A percentile compares a stretch with the other conserved stretches of the same genome.
Evolutionary conservation across 441 rosid genomes (phyloP).

Genomic region (Arabidopsis hybrid): DNA sequence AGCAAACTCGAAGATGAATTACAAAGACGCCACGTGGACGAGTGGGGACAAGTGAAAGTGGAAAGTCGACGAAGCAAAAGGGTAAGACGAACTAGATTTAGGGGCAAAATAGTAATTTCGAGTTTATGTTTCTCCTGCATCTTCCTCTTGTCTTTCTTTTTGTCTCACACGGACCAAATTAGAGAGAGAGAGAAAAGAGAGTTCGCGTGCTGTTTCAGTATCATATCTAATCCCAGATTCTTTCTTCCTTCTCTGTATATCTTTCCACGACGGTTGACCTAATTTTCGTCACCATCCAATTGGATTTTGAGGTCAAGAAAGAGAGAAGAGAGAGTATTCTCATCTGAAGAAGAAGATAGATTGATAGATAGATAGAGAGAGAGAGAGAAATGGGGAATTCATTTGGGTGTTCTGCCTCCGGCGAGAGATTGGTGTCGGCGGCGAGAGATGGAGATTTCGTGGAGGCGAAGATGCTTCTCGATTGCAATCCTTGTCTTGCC

Average conservation of each 20-base stretch:
- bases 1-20: slow-evolving; percentile 14
- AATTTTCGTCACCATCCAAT: slow-evolving; percentile 42
- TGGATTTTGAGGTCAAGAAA: slow-evolving; percentile 2
- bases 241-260: slow-evolving; percentile 12
- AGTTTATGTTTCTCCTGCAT: slow-evolving; percentile 29
- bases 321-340: background rate
- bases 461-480: slow-evolving; percentile 97
- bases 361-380: background rate
- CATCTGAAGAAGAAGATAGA: slow-evolving; percentile 3
- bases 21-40: slow-evolving; percentile 29
- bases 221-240: slow-evolving; percentile 37
- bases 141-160: slow-evolving; percentile 40
- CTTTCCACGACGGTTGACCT: slow-evolving; percentile 68
- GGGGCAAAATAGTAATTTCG: slow-evolving; percentile 26
- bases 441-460: slow-evolving; percentile 97
- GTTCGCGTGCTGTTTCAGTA: slow-evolving; percentile 46
- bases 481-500: slow-evolving; percentile 94
- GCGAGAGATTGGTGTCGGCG: slow-evolving; percentile 96
- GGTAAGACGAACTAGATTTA: background rate
- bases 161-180: slow-evolving; percentile 45
- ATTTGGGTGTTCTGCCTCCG: slow-evolving; percentile 98
- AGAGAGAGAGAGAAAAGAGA: slow-evolving; percentile 30
- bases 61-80: slow-evolving; percentile 23
- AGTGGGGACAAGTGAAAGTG: slow-evolving; percentile 43
- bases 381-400: slow-evolving; percentile 84